These are phyloP conservation scores for Aquilaria yunnanensis DNA, from an alignment of 345 rosid genomes.

Conservation along the genomic window DNA sequence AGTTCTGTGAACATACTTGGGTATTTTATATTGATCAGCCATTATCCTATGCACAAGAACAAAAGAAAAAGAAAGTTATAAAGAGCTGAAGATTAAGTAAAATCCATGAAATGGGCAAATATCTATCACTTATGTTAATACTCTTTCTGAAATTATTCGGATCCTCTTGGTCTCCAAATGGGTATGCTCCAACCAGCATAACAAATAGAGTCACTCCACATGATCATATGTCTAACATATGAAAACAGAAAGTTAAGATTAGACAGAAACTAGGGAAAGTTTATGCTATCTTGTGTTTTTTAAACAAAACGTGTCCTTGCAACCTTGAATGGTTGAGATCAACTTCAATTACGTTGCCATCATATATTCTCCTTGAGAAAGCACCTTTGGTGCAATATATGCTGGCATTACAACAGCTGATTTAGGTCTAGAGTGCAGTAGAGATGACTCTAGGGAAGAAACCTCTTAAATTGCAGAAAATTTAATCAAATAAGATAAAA, in stretches of 20 bases:
- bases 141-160: constrained; percentile 88
- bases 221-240: constrained; percentile 95
- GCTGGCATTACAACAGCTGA: constrained; percentile 83
- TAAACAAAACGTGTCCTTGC: neutral
- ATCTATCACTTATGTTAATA: constrained; percentile 42
- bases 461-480: constrained; percentile 8
- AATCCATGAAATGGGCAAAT: neutral
- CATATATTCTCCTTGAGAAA: constrained; percentile 60
- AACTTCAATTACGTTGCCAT: constrained; percentile 57
- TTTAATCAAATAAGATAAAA: neutral
- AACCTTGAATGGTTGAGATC: neutral
- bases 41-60: constrained; percentile 57
- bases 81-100: neutral
- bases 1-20: constrained; percentile 84
- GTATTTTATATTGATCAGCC: constrained; percentile 83
- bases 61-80: constrained; percentile 11
- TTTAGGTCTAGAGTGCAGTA: constrained; percentile 79
- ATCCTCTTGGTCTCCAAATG: constrained; percentile 84
- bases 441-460: constrained; percentile 48
- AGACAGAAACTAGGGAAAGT: constrained; percentile 7
- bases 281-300: neutral
- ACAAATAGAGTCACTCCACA: constrained; percentile 94
- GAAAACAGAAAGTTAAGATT: constrained; percentile 19
- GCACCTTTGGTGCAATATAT: constrained; percentile 83
- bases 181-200: constrained; percentile 96